phyloP scores from a whole-genome alignment of 2,329 filamentous ascomycete genomes.

The Colletotrichum magnum region DNA sequence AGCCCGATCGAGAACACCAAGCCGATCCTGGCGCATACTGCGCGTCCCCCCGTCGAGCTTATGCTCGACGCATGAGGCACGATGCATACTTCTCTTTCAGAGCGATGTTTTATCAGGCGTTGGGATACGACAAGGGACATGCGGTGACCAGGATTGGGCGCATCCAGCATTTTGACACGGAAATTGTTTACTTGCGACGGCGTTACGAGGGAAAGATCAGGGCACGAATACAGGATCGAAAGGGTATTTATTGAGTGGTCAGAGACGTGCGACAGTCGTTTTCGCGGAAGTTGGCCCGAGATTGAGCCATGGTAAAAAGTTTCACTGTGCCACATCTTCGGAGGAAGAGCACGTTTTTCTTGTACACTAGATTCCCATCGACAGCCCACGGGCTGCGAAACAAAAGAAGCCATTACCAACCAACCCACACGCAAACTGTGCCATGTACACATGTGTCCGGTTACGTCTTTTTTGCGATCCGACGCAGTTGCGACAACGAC shows the following conservation, averaged over 20 bases:
- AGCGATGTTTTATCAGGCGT: conserved; percentile 33
- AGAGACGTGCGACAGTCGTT: conserved; percentile 24
- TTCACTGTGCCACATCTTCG: conserved; percentile 8
- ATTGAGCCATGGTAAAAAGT: conserved; percentile 27
- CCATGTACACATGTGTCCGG: conserved; percentile 9
- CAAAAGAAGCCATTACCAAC: conserved; percentile 23
- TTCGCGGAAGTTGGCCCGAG: conserved; percentile 14
- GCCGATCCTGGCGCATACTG: conserved; percentile 71
- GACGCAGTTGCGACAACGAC: conserved; percentile 7
- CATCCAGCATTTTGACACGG: conserved; percentile 32
- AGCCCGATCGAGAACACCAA: conserved; percentile 58
- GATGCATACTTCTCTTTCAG: conserved; percentile 28
- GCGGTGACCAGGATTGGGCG: conserved; percentile 7
- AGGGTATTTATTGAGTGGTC: not conserved
- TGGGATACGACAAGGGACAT: conserved; percentile 21
- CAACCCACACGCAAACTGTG: not conserved
- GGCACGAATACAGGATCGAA: conserved; percentile 13
- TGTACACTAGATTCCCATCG: conserved; percentile 36
- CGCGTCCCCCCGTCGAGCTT: conserved; percentile 75
- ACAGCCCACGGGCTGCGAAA: conserved; percentile 23
- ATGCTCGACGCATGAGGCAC: conserved; percentile 57
- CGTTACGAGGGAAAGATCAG: conserved; percentile 31
- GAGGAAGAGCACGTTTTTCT: conserved; percentile 15
- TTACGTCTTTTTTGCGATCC: not conserved
- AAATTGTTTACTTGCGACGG: conserved; percentile 25